Base-by-base conservation (phyloP, 495 filamentous ascomycete genomes). In the Neurospora cerealis region DNA sequence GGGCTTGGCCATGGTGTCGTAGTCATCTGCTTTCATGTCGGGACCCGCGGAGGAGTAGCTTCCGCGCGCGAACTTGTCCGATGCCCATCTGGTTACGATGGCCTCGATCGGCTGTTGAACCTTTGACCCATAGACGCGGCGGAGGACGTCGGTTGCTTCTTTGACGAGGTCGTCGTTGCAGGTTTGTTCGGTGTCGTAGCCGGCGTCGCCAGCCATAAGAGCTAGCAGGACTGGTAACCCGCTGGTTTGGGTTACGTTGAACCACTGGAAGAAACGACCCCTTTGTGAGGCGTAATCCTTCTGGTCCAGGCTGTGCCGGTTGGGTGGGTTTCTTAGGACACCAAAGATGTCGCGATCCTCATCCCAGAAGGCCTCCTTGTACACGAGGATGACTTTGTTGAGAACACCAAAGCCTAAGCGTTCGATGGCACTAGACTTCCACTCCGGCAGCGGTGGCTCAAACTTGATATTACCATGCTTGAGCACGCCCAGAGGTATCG, bases 131-230 rank as follows among this genome's bases (percentile, higher is more conserved):
- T 86, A 89, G 8, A 98, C 88, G 34, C 80, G 81, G 78, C 79
- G 90, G 3, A 99, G 86, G 36, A 95, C 90, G 40, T 83, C 83
- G 13, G 91, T 94, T 38, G 95, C 93, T 80, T 98, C 96, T 8
- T 84, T 77, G 69, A 98, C 86, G 24, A 98, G 89, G 13, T 89
- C 86, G 32, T 89, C 88, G 78, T 97, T 92, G 69, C 88, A 85
- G 11, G 87, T 91, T 60, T 83, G 84, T 82, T 99, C 96, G 2
- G 93, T 92, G 75, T 97, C 89, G 74, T 91, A 90, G 37, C 95
- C 96, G n/a, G 96, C 92, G 77, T 98, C 92, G 24, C 96, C 96
- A 54, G 95, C 94, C 96, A 99, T 98, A 40, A 99, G 88, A 21
- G 94, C 96, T 62, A 98, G 88, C 21, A 99, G 84, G 5, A 93